Evolutionary conservation across 1,139 yeast genomes (phyloP), one percentile per base, ranked within the genome.

Genomic region (Pichia sp.): DNA sequence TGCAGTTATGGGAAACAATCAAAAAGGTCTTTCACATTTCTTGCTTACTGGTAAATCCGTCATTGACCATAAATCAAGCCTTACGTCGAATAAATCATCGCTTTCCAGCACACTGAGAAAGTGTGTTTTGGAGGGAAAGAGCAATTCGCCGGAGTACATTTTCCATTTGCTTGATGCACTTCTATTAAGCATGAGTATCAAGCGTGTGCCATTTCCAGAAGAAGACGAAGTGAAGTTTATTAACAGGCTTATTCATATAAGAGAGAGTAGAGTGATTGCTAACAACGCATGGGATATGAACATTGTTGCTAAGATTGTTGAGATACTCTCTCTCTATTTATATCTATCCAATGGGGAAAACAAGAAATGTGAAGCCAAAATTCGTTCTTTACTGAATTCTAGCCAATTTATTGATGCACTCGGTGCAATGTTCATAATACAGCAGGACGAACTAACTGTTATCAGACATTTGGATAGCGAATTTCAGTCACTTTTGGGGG

Each of bases 1-100:
- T n/a, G 69, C 87, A 0, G 79, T 85, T 6, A 69, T 84, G 68
- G 74, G 72, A 45, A 78, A 85, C 8, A 74, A 79, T 40, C 96
- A 91, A 60, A 94, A 87, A 53, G 97, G 97, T 1, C 61, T 88
- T 22, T 71, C 94, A 1, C 82, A 84, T 34, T 64, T 84, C 30
- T 74, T 91, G 43, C 64, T 86, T 29, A 81, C 85, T 33, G 95
- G 94, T 2, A 36, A 43, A 38, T 18, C 30, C 30, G 27, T 45
- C 33, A 25, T 35, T 41, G 15, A 24, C 27, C 13, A 22, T 16
- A 21, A 22, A 15, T 10, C 27, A 17, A 34, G 35, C 15, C 65
- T 73, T 6, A 66, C 74, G 0, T 56, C 86, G 21, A 61, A 85
- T 29, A 64, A 32, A 2, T 20, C 9, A 6, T 38, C 41, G 6